These are phyloP conservation scores for Aspergillus sojae DNA, from an alignment of 2,329 filamentous ascomycete species.

Conservation along the genomic window DNA sequence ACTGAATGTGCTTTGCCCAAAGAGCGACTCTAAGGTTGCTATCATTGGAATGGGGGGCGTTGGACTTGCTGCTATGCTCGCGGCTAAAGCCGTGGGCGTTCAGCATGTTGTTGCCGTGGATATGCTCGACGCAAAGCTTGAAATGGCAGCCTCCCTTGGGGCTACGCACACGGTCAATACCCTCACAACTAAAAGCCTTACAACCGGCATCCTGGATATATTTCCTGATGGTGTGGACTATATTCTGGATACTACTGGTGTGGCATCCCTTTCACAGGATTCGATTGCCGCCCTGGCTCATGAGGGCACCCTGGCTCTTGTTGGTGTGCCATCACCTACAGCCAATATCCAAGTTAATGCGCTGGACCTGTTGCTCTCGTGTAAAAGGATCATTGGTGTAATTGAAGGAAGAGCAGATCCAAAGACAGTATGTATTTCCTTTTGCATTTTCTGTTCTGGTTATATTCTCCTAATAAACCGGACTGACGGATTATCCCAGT, in stretches of 20 bases:
- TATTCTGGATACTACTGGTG: background rate
- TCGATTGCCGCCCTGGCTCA: background rate
- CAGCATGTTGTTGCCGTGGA: background rate
- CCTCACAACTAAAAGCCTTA: background rate
- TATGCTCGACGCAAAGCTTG: background rate
- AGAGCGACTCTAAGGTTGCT: background rate
- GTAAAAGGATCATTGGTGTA: background rate
- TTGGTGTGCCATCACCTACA: background rate
- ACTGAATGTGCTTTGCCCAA: background rate
- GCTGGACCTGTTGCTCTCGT: background rate
- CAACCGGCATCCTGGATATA: background rate
- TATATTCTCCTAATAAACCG: background rate
- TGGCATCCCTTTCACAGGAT: background rate
- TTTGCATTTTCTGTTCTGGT: background rate
- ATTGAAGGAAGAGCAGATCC: background rate
- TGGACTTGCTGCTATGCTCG: background rate
- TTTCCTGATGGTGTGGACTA: background rate
- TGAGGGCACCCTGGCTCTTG: background rate
- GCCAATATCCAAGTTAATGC: background rate
- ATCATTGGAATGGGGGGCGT: background rate
- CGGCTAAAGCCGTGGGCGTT: background rate
- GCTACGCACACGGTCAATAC: background rate
- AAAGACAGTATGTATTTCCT: background rate
- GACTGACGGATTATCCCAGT: background rate
- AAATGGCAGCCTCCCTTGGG: background rate